These are phyloP conservation scores for Fusarium austroafricanum DNA, from an alignment of 2,329 filamentous ascomycete genomes.

Conservation along the genomic window DNA sequence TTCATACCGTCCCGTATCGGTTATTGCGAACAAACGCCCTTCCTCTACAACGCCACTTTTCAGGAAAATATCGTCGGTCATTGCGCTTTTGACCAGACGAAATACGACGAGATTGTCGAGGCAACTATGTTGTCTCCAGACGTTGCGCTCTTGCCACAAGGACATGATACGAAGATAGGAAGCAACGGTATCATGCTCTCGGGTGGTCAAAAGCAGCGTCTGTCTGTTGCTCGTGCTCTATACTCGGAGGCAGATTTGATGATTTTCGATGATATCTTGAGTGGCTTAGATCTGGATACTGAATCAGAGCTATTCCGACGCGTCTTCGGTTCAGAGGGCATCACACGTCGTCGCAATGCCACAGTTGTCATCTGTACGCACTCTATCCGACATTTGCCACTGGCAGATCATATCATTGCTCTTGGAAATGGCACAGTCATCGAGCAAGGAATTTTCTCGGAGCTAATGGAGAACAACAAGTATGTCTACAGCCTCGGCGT, in stretches of 20 bases:
- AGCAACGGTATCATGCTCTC: constrained; percentile 56
- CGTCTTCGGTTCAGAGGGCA: constrained; percentile 55
- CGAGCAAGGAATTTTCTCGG: constrained; percentile 53
- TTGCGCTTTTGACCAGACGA: constrained; percentile 44
- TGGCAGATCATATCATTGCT: constrained; percentile 60
- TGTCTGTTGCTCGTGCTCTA: constrained; percentile 58
- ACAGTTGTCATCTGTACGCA: constrained; percentile 58
- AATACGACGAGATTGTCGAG: constrained; percentile 52
- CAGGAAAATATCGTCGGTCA: constrained; percentile 55
- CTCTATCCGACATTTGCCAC: constrained; percentile 48
- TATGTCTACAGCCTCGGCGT: constrained; percentile 55
- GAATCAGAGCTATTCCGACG: constrained; percentile 57
- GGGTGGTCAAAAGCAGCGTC: constrained; percentile 55
- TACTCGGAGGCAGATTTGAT: constrained; percentile 55
- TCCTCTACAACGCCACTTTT: constrained; percentile 52
- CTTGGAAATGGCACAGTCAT: constrained; percentile 56
- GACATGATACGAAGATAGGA: constrained; percentile 55
- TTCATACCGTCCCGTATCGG: constrained; percentile 39
- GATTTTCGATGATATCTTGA: constrained; percentile 60
- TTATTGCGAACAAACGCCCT: constrained; percentile 51
- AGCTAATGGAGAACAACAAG: constrained; percentile 48
- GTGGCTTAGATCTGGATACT: constrained; percentile 58
- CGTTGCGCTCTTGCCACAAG: constrained; percentile 48
- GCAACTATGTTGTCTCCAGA: constrained; percentile 51
- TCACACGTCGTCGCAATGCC: constrained; percentile 52